These are phyloP conservation scores for Sclerotinia glacialis DNA, from an alignment of 2,329 filamentous ascomycete genomes.

Conservation along the genomic window DNA sequence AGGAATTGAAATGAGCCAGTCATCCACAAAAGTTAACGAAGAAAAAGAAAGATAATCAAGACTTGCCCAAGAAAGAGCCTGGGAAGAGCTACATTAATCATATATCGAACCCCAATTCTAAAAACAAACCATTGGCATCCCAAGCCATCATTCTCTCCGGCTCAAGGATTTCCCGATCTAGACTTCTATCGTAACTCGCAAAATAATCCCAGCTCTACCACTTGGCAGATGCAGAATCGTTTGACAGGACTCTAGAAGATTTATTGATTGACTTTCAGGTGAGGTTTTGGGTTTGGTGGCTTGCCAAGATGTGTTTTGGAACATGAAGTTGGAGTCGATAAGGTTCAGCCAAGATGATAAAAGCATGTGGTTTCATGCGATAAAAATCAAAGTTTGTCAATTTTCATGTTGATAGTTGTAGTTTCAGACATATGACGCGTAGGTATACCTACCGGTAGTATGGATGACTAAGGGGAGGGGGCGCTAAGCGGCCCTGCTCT, in stretches of 20 bases:
- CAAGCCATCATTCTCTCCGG: background rate
- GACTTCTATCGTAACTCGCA: background rate
- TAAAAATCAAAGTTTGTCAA: background rate
- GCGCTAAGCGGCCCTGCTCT: no score
- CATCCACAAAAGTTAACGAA: background rate
- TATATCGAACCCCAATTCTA: slow-evolving; percentile 10
- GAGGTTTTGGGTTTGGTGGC: background rate
- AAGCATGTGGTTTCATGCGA: background rate
- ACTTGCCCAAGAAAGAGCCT: background rate
- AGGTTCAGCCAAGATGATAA: background rate
- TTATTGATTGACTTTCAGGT: no score
- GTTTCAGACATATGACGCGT: background rate
- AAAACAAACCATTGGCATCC: background rate
- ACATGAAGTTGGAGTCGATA: background rate
- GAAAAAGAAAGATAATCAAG: background rate
- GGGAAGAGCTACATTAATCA: background rate
- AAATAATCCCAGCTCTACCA: background rate
- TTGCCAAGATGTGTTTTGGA: slow-evolving; percentile 10
- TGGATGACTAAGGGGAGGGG: no score
- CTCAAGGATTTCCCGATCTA: background rate
- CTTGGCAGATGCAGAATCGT: background rate
- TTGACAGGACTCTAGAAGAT: slow-evolving; percentile 2
- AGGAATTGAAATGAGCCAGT: slow-evolving; percentile 12
- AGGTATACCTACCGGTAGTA: no score
- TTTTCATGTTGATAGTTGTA: background rate